Conservation (phyloP, 768 basidiomycete species). For the Termitomyces sp. region DNA sequence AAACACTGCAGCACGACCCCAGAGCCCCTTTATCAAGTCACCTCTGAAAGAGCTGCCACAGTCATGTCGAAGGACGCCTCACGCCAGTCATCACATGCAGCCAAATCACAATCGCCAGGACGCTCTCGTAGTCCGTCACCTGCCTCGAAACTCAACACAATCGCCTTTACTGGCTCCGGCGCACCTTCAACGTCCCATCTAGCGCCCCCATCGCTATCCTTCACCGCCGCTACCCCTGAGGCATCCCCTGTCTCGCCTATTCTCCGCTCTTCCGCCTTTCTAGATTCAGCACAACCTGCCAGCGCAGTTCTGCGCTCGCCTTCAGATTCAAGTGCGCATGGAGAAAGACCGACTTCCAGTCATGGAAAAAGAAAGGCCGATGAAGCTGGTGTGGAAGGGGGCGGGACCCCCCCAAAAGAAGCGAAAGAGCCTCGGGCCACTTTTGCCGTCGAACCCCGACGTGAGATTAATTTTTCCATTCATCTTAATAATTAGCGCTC, state of each 20-base stretch:
- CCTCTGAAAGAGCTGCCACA: slow-evolving; percentile 10
- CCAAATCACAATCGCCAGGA: slow-evolving; percentile 18
- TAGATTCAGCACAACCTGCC: slow-evolving; percentile 24
- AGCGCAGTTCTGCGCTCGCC: slow-evolving; percentile 24
- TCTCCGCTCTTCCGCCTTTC: slow-evolving; percentile 19
- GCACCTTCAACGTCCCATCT: slow-evolving; percentile 29
- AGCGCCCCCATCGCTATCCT: slow-evolving; percentile 33
- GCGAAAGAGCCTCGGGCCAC: slow-evolving; percentile 50
- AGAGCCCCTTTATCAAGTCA: slow-evolving; percentile 10
- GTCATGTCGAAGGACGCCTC: slow-evolving; percentile 15
- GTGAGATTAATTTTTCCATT: slow-evolving; percentile 37
- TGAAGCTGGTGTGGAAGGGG: slow-evolving; percentile 53
- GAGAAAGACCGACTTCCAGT: slow-evolving; percentile 30
- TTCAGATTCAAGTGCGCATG: slow-evolving; percentile 23
- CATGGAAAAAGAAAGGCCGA: slow-evolving; percentile 72
- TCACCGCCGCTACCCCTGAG: slow-evolving; percentile 39
- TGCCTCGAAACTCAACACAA: slow-evolving; percentile 24
- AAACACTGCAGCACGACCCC: slow-evolving; percentile 17
- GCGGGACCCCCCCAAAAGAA: slow-evolving; percentile 60
- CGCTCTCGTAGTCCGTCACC: slow-evolving; percentile 20
- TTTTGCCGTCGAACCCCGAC: slow-evolving; percentile 60
- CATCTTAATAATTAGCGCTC: slow-evolving; percentile 12
- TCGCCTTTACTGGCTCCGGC: slow-evolving; percentile 17
- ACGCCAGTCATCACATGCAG: slow-evolving; percentile 9
- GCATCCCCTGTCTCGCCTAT: slow-evolving; percentile 32